These are phyloP conservation scores for Penicillium tannophilum DNA, from an alignment of 495 filamentous ascomycete species.

Conservation along the genomic window DNA sequence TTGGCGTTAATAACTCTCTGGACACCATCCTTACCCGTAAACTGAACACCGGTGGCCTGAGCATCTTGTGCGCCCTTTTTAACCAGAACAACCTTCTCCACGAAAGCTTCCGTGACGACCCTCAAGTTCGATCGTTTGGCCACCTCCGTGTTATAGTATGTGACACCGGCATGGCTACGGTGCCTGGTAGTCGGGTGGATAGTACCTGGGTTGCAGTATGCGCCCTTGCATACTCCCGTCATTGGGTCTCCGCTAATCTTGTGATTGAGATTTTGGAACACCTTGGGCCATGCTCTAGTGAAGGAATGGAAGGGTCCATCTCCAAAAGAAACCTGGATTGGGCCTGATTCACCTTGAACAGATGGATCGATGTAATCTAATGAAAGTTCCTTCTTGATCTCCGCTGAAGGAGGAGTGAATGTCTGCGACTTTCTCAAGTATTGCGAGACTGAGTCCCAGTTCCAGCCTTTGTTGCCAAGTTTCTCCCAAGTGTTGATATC, in stretches of 20 bases:
- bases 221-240: constrained; percentile 15
- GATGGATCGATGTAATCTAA: constrained; percentile 33
- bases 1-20: constrained; percentile 46
- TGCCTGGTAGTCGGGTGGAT: constrained; percentile 44
- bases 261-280: constrained; percentile 13
- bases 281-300: constrained; percentile 39
- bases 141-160: constrained; percentile 39
- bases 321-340: constrained; percentile 41
- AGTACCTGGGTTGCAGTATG: constrained; percentile 41
- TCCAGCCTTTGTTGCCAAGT: constrained; percentile 55
- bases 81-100: constrained; percentile 47
- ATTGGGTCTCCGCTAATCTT: constrained; percentile 15
- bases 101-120: constrained; percentile 47
- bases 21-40: constrained; percentile 28
- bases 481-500: constrained; percentile 51
- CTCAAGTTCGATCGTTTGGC: constrained; percentile 45
- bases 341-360: constrained; percentile 35
- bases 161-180: constrained; percentile 39
- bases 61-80: constrained; percentile 25
- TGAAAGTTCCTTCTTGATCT: constrained; percentile 9
- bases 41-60: constrained; percentile 32
- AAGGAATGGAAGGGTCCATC: constrained; percentile 35
- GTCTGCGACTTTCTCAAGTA: constrained; percentile 37
- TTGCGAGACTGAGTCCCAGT: constrained; percentile 45
- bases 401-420: constrained; percentile 14